Conservation (phyloP, 805 yeast genomes). For the Candida insectorum region DNA sequence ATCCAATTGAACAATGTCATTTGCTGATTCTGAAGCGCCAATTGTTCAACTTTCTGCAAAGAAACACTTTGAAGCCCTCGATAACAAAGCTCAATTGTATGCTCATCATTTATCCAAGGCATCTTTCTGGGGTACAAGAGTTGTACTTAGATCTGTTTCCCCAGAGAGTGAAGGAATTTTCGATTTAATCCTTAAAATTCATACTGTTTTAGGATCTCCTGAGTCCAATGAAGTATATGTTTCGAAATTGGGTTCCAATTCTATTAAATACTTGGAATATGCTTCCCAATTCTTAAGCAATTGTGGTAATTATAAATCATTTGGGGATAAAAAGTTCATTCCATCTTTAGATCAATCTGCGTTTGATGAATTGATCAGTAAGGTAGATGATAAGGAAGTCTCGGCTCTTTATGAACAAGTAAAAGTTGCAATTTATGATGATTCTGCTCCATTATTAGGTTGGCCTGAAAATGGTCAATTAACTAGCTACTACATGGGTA, state of each 20-base stretch:
- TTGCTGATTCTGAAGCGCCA: constrained; percentile 43
- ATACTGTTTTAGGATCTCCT: constrained; percentile 48
- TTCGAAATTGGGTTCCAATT: constrained; percentile 19
- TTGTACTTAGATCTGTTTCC: constrained; percentile 75
- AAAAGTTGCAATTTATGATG: constrained; percentile 49
- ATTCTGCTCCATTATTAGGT: constrained; percentile 55
- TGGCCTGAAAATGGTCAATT: constrained; percentile 76
- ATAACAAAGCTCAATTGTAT: constrained; percentile 57
- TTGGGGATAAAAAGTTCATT: constrained; percentile 84
- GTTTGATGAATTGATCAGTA: constrained; percentile 45
- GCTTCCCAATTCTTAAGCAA: constrained; percentile 73
- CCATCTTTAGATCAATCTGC: constrained; percentile 54
- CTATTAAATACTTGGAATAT: constrained; percentile 55
- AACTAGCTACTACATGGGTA: constrained; percentile 65
- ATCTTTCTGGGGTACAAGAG: constrained; percentile 79
- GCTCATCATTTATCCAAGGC: constrained; percentile 85
- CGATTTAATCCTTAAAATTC: constrained; percentile 64
- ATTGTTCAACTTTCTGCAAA: constrained; percentile 55
- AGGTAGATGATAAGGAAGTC: constrained; percentile 33
- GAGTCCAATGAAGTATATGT: constrained; percentile 34
- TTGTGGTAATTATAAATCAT: constrained; percentile 78
- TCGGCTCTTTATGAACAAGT: constrained; percentile 40
- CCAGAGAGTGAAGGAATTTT: constrained; percentile 75
- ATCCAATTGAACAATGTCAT: too few species aligned
- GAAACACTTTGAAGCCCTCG: constrained; percentile 62